A percentile compares a stretch with the other conserved stretches of the same genome.
Conservation (phyloP, 441 rosid species). For the Erodium texanum region DNA sequence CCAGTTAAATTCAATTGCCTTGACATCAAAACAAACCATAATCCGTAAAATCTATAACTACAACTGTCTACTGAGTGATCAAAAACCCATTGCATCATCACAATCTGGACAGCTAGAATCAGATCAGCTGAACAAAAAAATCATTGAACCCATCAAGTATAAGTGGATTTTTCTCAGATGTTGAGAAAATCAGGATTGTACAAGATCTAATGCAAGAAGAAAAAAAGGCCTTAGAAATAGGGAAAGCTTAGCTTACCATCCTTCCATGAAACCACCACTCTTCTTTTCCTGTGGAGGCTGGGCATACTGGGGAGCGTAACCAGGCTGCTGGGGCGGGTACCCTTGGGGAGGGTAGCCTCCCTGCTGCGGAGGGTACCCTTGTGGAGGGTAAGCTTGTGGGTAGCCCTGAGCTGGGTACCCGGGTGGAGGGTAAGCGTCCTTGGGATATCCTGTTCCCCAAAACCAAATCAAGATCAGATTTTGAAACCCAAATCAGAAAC, state of each 20-base stretch:
- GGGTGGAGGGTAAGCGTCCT: constrained; percentile 66
- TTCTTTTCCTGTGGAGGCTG: constrained; percentile 33
- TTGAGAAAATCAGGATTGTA: neutral
- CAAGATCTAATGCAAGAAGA: neutral
- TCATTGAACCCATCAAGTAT: neutral
- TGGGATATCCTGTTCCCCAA: constrained; percentile 41
- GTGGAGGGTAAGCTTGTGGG: constrained; percentile 13
- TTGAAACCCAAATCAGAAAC: constrained; percentile 2
- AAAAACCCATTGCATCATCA: neutral
- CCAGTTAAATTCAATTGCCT: too few relatives aligned
- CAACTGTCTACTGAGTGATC: neutral
- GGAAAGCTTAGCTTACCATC: constrained; percentile 1
- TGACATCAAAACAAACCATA: neutral
- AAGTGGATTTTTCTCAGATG: neutral
- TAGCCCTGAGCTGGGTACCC: constrained; percentile 40
- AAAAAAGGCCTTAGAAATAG: too few relatives aligned
- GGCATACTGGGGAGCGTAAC: constrained; percentile 39
- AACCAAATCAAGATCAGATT: neutral
- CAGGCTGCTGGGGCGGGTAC: constrained; percentile 32
- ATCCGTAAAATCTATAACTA: neutral
- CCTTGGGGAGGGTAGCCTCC: constrained; percentile 23
- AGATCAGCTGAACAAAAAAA: neutral
- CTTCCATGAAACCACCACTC: constrained; percentile 7
- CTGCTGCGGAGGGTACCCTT: constrained; percentile 26
- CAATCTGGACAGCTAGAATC: neutral